phyloP scores from a whole-genome alignment of 768 basidiomycete species.

The Hebeloma cylindrosporum region DNA sequence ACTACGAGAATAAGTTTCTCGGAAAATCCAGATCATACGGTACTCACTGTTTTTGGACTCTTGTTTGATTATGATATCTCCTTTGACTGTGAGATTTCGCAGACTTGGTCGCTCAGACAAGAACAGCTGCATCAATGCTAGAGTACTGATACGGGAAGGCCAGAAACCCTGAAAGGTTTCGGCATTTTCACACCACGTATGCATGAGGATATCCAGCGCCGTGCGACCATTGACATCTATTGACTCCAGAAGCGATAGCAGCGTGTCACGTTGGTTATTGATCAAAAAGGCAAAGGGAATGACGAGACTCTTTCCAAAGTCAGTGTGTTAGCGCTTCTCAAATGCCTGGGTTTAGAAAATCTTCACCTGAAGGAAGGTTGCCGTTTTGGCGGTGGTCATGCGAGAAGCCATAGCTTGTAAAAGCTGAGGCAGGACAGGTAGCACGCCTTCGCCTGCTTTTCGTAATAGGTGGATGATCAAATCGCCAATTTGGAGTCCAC shows the following conservation, averaged over 20 bases:
- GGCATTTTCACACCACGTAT: constrained; percentile 93
- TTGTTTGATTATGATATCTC: constrained; percentile 84
- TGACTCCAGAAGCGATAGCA: constrained; percentile 74
- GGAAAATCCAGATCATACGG: constrained; percentile 10
- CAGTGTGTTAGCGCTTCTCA: too few relatives aligned
- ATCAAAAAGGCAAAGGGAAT: constrained; percentile 94
- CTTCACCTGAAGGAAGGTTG: constrained; percentile 83
- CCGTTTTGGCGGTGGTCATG: constrained; percentile 83
- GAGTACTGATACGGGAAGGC: constrained; percentile 81
- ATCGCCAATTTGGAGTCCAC: constrained; percentile 91
- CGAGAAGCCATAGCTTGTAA: constrained; percentile 80
- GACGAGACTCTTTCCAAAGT: constrained; percentile 71
- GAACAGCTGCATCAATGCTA: constrained; percentile 79
- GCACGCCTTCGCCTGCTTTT: constrained; percentile 74
- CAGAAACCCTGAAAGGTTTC: constrained; percentile 96
- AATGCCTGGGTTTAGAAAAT: neutral
- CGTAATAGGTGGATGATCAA: constrained; percentile 91
- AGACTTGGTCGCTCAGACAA: constrained; percentile 64
- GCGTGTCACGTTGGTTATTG: constrained; percentile 79
- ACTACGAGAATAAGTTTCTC: constrained; percentile 48
- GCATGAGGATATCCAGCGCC: constrained; percentile 84
- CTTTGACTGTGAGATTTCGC: constrained; percentile 75
- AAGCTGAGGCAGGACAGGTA: constrained; percentile 85
- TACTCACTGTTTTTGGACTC: constrained; percentile 81
- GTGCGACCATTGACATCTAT: constrained; percentile 58